Percentiles rank a stretch among this genome's conserved stretches.
Conservation (phyloP, 257 asterid species). For the Gentiana straminea region DNA sequence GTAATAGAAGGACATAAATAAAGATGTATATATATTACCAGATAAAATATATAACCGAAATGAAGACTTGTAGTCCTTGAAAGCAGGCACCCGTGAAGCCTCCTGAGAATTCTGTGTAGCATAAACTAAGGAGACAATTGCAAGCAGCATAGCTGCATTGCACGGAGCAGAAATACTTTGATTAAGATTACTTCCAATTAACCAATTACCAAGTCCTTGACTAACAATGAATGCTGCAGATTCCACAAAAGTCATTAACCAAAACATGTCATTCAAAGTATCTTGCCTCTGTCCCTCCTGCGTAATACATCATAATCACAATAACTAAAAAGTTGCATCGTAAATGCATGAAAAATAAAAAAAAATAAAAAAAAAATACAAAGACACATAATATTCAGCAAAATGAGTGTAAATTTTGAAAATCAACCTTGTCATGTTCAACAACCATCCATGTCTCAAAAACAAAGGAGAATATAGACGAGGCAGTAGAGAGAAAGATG, state of each 20-base stretch:
- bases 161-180: conserved; percentile 32
- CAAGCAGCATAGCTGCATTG: conserved; percentile 38
- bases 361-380: neutral
- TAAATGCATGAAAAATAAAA: conserved; percentile 2
- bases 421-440: conserved; percentile 74
- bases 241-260: conserved; percentile 80
- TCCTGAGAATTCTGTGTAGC: conserved; percentile 53
- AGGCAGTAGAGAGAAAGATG: conserved; percentile 60
- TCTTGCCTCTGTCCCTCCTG: conserved; percentile 92
- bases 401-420: neutral
- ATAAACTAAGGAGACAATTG: conserved; percentile 35
- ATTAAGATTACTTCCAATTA: conserved; percentile 34
- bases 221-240: conserved; percentile 58
- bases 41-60: conserved; percentile 32
- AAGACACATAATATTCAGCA: neutral
- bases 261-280: conserved; percentile 75
- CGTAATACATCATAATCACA: conserved; percentile 9
- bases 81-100: conserved; percentile 25
- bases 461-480: conserved; percentile 59
- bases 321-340: conserved; percentile 6
- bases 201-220: conserved; percentile 65
- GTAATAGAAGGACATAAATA: neutral
- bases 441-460: conserved; percentile 90
- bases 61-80: conserved; percentile 44
- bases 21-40: conserved; percentile 35